These are phyloP conservation scores for Curvularia sp. DNA, from an alignment of 2,329 filamentous ascomycete species.

Conservation along the genomic window DNA sequence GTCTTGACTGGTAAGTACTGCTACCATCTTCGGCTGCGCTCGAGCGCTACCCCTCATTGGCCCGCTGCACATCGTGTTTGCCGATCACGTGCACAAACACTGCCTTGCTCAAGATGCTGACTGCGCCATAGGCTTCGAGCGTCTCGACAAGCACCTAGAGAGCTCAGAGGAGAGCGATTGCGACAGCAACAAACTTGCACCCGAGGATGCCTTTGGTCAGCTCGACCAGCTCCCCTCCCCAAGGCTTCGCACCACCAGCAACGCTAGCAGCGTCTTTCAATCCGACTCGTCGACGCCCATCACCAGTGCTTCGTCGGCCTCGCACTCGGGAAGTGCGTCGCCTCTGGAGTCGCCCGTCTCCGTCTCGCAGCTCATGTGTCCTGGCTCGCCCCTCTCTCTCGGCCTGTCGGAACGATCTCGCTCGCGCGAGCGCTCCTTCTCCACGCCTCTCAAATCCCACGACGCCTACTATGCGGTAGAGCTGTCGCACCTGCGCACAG, in stretches of 20 bases:
- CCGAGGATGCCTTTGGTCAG: slow-evolving; percentile 34
- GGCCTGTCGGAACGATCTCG: slow-evolving; percentile 25
- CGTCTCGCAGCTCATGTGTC: slow-evolving; percentile 30
- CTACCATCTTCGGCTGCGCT: slow-evolving; percentile 12
- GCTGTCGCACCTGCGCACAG: slow-evolving; percentile 50
- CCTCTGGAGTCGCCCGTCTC: slow-evolving; percentile 31
- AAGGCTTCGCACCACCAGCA: slow-evolving; percentile 38
- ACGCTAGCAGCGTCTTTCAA: slow-evolving; percentile 39
- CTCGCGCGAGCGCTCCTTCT: slow-evolving; percentile 44
- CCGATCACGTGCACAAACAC: slow-evolving; percentile 11
- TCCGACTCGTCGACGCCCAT: slow-evolving; percentile 37
- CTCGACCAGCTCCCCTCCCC: slow-evolving; percentile 36
- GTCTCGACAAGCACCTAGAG: slow-evolving; percentile 39
- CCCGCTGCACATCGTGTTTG: slow-evolving; percentile 8
- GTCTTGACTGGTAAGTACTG: slow-evolving; percentile 50
- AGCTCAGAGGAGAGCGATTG: slow-evolving; percentile 19
- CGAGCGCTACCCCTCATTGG: slow-evolving; percentile 7
- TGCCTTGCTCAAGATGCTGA: slow-evolving; percentile 22
- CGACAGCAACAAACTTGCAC: slow-evolving; percentile 26
- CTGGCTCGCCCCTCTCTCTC: slow-evolving; percentile 42
- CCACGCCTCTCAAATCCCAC: slow-evolving; percentile 45
- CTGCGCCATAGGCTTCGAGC: slow-evolving; percentile 36
- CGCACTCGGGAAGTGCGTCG: slow-evolving; percentile 36
- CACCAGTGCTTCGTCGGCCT: slow-evolving; percentile 33
- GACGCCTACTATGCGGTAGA: slow-evolving; percentile 45